Evolutionary conservation across 257 asterid genomes (phyloP).

Genomic region (Solanum lignicaule): DNA sequence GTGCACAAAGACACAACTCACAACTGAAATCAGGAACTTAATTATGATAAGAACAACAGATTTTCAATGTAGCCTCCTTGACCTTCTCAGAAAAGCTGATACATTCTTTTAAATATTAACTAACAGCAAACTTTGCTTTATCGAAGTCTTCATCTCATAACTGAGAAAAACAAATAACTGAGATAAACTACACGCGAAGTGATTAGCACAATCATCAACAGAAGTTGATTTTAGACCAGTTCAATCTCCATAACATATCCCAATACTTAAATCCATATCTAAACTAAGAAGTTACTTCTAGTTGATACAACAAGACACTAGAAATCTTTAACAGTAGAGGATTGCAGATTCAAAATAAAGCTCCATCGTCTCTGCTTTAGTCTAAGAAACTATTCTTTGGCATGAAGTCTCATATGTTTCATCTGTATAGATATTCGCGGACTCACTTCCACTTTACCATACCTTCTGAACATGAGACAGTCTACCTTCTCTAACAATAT

Average conservation of each 20-base stretch:
- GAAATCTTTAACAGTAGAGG: background rate
- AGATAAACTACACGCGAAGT: background rate
- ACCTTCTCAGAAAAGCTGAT: background rate
- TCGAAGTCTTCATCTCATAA: background rate
- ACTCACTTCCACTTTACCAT: background rate
- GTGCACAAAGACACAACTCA: background rate
- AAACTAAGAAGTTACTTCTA: background rate
- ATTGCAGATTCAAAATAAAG: background rate
- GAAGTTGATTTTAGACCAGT: background rate
- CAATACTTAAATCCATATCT: background rate
- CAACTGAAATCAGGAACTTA: background rate
- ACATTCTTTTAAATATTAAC: background rate
- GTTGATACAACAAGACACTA: background rate
- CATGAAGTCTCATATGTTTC: background rate
- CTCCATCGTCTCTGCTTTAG: too few relatives aligned
- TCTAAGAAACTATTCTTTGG: background rate
- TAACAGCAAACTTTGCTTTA: background rate
- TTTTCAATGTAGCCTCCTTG: background rate
- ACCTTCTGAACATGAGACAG: background rate
- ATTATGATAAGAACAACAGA: background rate
- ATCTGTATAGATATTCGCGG: background rate
- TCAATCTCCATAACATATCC: background rate
- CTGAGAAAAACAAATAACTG: background rate
- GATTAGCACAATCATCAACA: background rate
- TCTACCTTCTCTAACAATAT: background rate